Evolutionary conservation across 106 monocot species (phyloP), one percentile per base, ranked within the genome.

Genomic region (Dendrobium huoshanense): DNA sequence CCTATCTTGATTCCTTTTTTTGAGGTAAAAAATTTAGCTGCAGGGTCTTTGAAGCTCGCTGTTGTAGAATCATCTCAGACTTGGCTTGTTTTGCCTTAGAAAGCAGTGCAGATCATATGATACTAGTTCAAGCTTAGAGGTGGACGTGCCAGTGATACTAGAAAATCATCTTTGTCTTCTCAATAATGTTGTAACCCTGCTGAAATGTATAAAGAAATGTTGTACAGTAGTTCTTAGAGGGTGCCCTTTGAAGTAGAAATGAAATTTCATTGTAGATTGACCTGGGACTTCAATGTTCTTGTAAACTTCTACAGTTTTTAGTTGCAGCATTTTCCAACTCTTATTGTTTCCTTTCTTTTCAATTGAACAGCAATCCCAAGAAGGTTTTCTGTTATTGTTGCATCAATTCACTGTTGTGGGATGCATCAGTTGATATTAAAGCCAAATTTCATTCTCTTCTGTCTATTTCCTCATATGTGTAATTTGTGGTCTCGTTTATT

Each of bases 1-100:
- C 81, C 1, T 92, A 95, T 51, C 85, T 95, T 2, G 95, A 95
- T 54, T 88, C 75, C 18, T 42, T 89, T 5, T 31, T 87, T 24
- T 91, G 81, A 88, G 43, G 1, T 4, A 19, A 42, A 19, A 42
- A 19, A 15, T 70, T 29, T 31, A 37, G 43, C 74, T 74, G 16
- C 74, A 13, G 70, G 4, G 33, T 4, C 51, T 51, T 45, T 9
- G 45, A 45, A 45, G 45, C 9, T 67, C 31, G 1, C 10, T n/a
- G 18, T 31, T 58, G 58, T 16, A 1, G 58, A 58, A 58, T 58
- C 10, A 9, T 67, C 25, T 24, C 2, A 19, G 67, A 67, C 25
- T 24, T 67, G 67, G 11, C 72, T 72, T n/a, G 4, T 65, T 25
- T n/a, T 1, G 2, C 41, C 3, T 73, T 73, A 42, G 5, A 18